Evolutionary conservation across 2,329 filamentous ascomycete species (phyloP), one percentile per base, ranked within the genome.

Genomic region (Metarhizium brunneum): DNA sequence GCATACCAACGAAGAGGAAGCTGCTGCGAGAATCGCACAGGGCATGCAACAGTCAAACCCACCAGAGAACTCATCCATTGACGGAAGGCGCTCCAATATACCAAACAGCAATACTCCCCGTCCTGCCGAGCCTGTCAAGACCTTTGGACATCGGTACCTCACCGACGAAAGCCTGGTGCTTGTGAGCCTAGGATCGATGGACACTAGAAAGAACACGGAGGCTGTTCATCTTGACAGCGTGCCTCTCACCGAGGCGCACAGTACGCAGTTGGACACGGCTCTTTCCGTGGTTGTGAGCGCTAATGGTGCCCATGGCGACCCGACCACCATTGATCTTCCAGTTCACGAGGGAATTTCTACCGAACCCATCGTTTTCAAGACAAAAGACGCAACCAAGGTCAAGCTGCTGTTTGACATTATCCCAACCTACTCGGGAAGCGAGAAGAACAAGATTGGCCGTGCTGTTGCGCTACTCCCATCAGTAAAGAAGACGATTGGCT

Each of bases 111-210:
- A 43, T 54, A 63, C 69, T 20, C 69, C 77, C 6, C 78, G 84
- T 52, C 73, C 79, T 6, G 76, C 85, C 2, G 90, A 96, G 60
- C 87, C 92, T 5, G 82, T 97, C 61, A 97, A 97, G 72, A 89
- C 90, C 1, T 99, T 97, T 70, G 94, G 94, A 55, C 94, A 99
- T 76, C 85, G 92, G 54, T 99, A 97, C 71, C 80, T 99, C 52
- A 95, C 85, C 18, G 84, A 95, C 53, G 86, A 95, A 64, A 89
- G 89, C 59, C 85, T 99, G 76, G 83, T 99, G 4, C 78, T 97
- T 51, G 92, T 99, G 63, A 96, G 90, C 65, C 76, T 99, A 8
- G 94, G 94, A 0, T 92, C 90, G 0, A 96, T 96, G 89, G 94
- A 99, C 67, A 88, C 89, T 73, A 84, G 91, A 54, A 96, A 94